Conservation (phyloP, 2,329 filamentous ascomycete genomes). For the Fusarium sublunatum region DNA sequence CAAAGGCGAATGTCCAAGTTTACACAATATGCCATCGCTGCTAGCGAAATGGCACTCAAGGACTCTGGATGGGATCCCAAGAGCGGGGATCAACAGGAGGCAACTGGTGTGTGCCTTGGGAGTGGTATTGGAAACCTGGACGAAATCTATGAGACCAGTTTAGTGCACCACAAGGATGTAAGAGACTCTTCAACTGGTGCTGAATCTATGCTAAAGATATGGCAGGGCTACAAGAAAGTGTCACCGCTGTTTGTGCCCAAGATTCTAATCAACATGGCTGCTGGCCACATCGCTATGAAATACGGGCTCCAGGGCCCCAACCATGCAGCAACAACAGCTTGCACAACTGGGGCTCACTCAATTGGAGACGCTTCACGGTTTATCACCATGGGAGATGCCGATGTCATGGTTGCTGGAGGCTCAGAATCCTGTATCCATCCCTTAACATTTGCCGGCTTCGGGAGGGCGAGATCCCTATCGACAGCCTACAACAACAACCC, state of each 20-base stretch:
- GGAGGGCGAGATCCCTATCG: constrained; percentile 84
- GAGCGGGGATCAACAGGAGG: constrained; percentile 71
- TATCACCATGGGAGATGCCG: constrained; percentile 88
- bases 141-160: constrained; percentile 85
- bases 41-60: constrained; percentile 83
- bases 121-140: constrained; percentile 96
- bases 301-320: constrained; percentile 92
- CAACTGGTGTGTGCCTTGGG: constrained; percentile 90
- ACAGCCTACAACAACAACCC: constrained; percentile 83
- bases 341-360: constrained; percentile 94
- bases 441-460: constrained; percentile 90
- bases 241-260: constrained; percentile 94
- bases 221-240: constrained; percentile 88
- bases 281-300: constrained; percentile 93
- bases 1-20: constrained; percentile 89
- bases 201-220: constrained; percentile 19
- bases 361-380: constrained; percentile 94
- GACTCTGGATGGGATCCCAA: constrained; percentile 82
- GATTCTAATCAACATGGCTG: constrained; percentile 92
- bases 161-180: constrained; percentile 80
- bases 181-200: constrained; percentile 45
- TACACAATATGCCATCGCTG: constrained; percentile 89
- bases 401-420: constrained; percentile 96
- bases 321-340: constrained; percentile 92
- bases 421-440: constrained; percentile 97